These are phyloP conservation scores for Chrysochromulina parva DNA, from an alignment of 78 protist species.

Conservation along the genomic window DNA sequence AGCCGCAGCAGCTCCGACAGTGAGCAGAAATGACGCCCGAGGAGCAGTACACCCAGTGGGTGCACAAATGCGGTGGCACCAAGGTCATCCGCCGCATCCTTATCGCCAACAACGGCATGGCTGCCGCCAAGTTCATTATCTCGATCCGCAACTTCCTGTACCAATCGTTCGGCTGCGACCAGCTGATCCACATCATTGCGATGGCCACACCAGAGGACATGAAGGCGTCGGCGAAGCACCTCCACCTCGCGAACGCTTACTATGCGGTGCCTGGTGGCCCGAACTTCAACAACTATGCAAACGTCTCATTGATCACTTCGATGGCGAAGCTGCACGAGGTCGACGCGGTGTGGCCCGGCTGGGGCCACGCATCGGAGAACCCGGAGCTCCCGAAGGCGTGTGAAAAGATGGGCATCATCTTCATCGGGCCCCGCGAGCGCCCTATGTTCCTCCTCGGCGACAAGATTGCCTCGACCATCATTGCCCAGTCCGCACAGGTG, in stretches of 20 bases:
- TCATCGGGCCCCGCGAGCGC: background rate
- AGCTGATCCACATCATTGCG: conserved; percentile 75
- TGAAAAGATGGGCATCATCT: background rate
- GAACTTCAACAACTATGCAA: conserved; percentile 93
- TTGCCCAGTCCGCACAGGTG: conserved; percentile 94
- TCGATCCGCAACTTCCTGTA: conserved; percentile 89
- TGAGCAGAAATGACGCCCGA: background rate
- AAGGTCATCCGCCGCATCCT: conserved; percentile 64
- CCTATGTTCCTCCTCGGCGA: conserved; percentile 90
- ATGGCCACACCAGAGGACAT: conserved; percentile 97
- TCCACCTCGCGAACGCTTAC: conserved; percentile 86
- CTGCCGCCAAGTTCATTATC: conserved; percentile 94
- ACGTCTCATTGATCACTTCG: conserved; percentile 64
- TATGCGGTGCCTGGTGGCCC: conserved; percentile 86
- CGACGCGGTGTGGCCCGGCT: conserved; percentile 70
- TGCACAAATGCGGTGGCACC: conserved; percentile 38
- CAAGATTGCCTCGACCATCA: conserved; percentile 93
- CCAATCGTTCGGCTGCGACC: conserved; percentile 76
- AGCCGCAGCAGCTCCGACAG: too few relatives aligned
- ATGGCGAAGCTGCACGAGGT: background rate
- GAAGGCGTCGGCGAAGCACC: conserved; percentile 83
- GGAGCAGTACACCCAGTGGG: background rate
- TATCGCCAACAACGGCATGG: conserved; percentile 97
- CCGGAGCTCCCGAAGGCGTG: conserved; percentile 87
- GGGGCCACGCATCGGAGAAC: conserved; percentile 98